These are phyloP conservation scores for Hebeloma cylindrosporum DNA, from an alignment of 768 basidiomycete genomes.

Conservation along the genomic window DNA sequence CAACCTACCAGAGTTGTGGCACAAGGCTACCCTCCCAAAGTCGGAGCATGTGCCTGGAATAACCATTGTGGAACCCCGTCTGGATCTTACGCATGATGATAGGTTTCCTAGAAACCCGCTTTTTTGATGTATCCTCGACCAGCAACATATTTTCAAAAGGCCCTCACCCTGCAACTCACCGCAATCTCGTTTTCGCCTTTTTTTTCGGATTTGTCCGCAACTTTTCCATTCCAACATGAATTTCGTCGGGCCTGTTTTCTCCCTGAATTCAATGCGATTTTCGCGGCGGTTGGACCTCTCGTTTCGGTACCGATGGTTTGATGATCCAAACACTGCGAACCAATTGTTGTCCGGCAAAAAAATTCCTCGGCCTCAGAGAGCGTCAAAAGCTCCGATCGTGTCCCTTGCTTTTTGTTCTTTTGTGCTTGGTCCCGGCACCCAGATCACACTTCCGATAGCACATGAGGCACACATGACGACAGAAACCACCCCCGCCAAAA, in stretches of 20 bases:
- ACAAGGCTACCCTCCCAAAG: conserved; percentile 35
- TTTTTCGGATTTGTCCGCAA: too few species aligned
- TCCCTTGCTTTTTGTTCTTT: conserved; percentile 14
- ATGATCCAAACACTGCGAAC: too few species aligned
- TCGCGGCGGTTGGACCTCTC: too few species aligned
- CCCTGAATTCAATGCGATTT: too few species aligned
- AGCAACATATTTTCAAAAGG: too few species aligned
- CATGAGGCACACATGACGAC: conserved; percentile 1
- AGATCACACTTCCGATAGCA: conserved; percentile 1
- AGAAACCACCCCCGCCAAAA: neutral
- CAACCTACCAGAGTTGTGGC: conserved; percentile 33
- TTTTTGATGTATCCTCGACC: neutral
- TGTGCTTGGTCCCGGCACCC: neutral
- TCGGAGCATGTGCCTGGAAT: conserved; percentile 41
- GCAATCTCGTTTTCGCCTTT: conserved; percentile 11
- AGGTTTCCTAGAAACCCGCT: conserved; percentile 28
- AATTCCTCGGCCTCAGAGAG: neutral
- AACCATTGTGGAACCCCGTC: conserved; percentile 30
- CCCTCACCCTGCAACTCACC: too few species aligned
- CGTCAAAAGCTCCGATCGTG: conserved; percentile 1
- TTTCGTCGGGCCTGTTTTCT: too few species aligned
- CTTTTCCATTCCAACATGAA: too few species aligned
- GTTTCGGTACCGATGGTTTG: too few species aligned
- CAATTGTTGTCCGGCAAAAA: neutral
- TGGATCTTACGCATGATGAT: conserved; percentile 37